Evolutionary conservation across 306 rosid genomes (phyloP), one percentile per base, ranked within the genome.

Genomic region (Lathyrus aphaca): DNA sequence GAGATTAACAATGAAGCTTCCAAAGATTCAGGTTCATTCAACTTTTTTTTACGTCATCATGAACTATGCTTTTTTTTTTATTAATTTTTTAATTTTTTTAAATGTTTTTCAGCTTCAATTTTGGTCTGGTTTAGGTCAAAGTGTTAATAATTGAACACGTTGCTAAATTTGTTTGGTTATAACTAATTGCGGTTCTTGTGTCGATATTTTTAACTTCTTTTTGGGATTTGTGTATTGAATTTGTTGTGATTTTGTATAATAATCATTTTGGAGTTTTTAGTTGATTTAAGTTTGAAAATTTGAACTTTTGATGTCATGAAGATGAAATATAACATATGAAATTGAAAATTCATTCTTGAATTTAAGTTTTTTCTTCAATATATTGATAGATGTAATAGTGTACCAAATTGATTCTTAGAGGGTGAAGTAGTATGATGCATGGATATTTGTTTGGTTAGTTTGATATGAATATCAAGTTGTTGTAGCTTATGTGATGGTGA

Each of bases 11-110:
- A 59, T 73, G 87, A 80, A 77, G 82, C 60, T 0, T 70, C 76
- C 81, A 83, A 81, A 80, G 85, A 79, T 54, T 29, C 86, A 38
- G 96, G 96, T 59, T 59, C 27, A 32, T 35, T 59, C n/a, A 56
- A 13, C 38, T 23, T 1, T 54, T 54, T 19, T 19, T 18, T 8
- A 16, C 16, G 13, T 43, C 55, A 50, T 50, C 0, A 51, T 19
- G 3, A 51, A 53, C 9, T 55, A 53, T 25, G 61, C 5, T 55
- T 13, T 9, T 27, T 55, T 48, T 3, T 15, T 15, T 0, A 14
- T n/a, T 45, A 5, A 17, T 14, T 54, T n/a, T 21, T 56, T 55
- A 23, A 38, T 29, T 14, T 54, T n/a, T 21, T 56, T 55, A 23
- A 38, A 4, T n/a, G 3, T n/a, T 43, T 57, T 44, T 8, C 23